Conservation (phyloP, 352 stramenopile species). For the Pythium myriotylum region DNA sequence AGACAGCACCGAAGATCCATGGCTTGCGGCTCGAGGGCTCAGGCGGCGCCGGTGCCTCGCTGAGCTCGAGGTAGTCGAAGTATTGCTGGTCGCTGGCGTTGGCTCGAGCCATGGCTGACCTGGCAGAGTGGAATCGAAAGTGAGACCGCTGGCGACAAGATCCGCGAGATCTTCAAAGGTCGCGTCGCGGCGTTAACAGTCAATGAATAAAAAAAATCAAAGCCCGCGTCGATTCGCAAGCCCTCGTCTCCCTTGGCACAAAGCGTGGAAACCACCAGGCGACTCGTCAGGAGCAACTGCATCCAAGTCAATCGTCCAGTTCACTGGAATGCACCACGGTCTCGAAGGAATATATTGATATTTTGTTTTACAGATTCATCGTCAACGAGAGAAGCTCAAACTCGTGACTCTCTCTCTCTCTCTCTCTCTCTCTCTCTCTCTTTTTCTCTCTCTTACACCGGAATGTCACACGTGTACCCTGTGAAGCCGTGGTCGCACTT, state of each 20-base stretch:
- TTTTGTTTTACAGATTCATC: too few relatives aligned
- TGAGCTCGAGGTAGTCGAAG: not conserved
- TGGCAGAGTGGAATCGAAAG: not conserved
- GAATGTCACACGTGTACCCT: constrained; percentile 13
- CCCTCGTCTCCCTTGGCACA: too few relatives aligned
- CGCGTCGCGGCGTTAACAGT: not conserved
- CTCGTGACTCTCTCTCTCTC: too few relatives aligned
- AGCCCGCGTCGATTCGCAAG: too few relatives aligned
- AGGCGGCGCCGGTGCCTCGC: not conserved
- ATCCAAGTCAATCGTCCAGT: too few relatives aligned
- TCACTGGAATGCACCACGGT: too few relatives aligned
- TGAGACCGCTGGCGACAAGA: not conserved
- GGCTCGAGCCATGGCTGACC: not conserved
- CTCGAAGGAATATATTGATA: too few relatives aligned
- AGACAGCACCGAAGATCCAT: not conserved
- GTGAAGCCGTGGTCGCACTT: constrained; percentile 18
- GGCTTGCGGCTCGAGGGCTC: not conserved
- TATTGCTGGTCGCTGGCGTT: not conserved
- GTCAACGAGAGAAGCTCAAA: too few relatives aligned
- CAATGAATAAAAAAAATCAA: too few relatives aligned
- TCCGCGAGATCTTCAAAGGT: not conserved
- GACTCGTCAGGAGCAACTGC: not conserved
- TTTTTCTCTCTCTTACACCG: not conserved
- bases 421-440: too few relatives aligned
- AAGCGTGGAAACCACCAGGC: not conserved